These are phyloP conservation scores for Areca catechu DNA, from an alignment of 176 grass and related monocot genomes.

Conservation along the genomic window DNA sequence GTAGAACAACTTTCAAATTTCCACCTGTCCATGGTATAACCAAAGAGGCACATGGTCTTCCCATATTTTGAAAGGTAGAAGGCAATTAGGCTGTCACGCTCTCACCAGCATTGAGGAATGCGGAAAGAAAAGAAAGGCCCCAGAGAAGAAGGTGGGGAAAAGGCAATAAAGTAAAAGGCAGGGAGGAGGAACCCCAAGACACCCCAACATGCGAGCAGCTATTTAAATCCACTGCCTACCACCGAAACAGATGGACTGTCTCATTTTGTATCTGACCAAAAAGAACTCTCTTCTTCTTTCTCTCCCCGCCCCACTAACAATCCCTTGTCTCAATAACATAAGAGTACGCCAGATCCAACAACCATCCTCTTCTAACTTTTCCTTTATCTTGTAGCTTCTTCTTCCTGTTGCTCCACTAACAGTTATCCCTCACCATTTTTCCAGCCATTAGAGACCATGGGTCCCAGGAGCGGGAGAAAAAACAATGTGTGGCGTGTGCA, in stretches of 20 bases:
- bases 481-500: conserved; percentile 12
- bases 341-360: conserved; percentile 8
- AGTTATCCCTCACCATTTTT: too few relatives aligned
- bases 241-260: too few relatives aligned
- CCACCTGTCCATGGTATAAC: too few relatives aligned
- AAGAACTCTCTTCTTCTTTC: background rate
- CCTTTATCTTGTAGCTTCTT: background rate
- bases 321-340: background rate
- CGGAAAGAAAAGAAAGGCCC: conserved; percentile 1
- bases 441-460: background rate
- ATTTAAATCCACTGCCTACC: conserved; percentile 21
- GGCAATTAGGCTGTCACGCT: conserved; percentile 13
- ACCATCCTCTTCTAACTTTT: conserved; percentile 9
- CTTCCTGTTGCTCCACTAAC: too few relatives aligned
- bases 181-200: background rate
- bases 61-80: too few relatives aligned
- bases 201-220: conserved; percentile 3
- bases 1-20: too few relatives aligned
- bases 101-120: conserved; percentile 23
- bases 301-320: conserved; percentile 1
- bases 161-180: conserved; percentile 12
- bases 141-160: conserved; percentile 11
- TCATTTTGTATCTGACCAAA: conserved; percentile 19
- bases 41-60: too few relatives aligned
- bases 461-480: conserved; percentile 19